Evolutionary conservation across 768 basidiomycete genomes (phyloP).

Genomic region (Podaxis mareebaensis): DNA sequence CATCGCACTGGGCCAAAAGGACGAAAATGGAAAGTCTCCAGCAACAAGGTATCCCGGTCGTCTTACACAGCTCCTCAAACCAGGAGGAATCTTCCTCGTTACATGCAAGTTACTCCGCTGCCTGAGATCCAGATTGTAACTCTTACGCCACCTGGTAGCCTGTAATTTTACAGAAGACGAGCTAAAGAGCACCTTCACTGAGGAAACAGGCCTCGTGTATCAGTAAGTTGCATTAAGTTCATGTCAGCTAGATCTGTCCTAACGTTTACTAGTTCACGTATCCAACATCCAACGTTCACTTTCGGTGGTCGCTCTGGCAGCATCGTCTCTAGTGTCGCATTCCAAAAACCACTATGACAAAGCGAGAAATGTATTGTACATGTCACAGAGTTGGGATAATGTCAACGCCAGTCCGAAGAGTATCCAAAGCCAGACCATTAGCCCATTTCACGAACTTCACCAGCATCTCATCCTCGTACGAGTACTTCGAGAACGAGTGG

Average conservation of each 20-base stretch:
- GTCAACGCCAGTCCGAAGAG: slow-evolving; percentile 65
- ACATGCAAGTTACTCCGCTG: slow-evolving; percentile 56
- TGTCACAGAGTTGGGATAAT: slow-evolving; percentile 38
- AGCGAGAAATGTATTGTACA: neutral
- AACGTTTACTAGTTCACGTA: slow-evolving; percentile 53
- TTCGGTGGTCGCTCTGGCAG: slow-evolving; percentile 82
- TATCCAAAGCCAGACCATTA: slow-evolving; percentile 64
- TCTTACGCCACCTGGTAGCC: slow-evolving; percentile 37
- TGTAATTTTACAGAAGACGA: slow-evolving; percentile 89
- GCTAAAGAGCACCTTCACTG: slow-evolving; percentile 52
- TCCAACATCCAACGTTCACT: slow-evolving; percentile 69
- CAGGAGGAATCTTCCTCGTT: slow-evolving; percentile 73
- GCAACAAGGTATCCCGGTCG: slow-evolving; percentile 61
- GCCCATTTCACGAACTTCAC: slow-evolving; percentile 65
- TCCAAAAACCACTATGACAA: slow-evolving; percentile 40
- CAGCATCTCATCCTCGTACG: slow-evolving; percentile 32
- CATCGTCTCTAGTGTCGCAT: slow-evolving; percentile 69
- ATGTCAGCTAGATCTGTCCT: neutral
- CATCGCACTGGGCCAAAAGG: slow-evolving; percentile 69
- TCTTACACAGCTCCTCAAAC: slow-evolving; percentile 56
- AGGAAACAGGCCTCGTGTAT: slow-evolving; percentile 53
- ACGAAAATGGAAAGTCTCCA: slow-evolving; percentile 51
- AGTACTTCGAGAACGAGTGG: slow-evolving; percentile 34
- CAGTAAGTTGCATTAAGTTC: slow-evolving; percentile 48
- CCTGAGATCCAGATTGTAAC: neutral